Percentiles rank a stretch among this genome's conserved stretches.
Evolutionary conservation across 2,329 filamentous ascomycete genomes (phyloP).

Genomic region (Geosmithia putterillii): DNA sequence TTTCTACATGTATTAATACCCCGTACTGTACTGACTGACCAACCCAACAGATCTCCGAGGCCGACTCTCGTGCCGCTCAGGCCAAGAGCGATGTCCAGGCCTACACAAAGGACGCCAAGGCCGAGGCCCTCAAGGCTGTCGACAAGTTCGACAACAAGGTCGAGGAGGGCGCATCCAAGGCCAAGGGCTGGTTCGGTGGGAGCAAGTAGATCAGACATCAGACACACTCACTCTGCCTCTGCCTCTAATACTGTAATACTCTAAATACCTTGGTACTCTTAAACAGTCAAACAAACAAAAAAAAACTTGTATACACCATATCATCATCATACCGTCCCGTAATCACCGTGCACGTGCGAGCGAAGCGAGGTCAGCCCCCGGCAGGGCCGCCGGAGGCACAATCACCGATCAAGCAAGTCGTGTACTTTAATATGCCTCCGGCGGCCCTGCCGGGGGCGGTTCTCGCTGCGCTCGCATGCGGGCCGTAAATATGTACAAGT

Average conservation of each 20-base stretch:
- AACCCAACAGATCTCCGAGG: slow-evolving; percentile 28
- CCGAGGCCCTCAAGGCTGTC: slow-evolving; percentile 57
- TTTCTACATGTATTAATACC: slow-evolving; percentile 2
- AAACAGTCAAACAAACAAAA: too few species aligned
- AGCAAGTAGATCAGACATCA: slow-evolving; percentile 16
- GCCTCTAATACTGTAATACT: background rate
- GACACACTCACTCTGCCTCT: background rate
- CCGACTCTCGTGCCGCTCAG: slow-evolving; percentile 48
- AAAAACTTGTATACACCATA: too few species aligned
- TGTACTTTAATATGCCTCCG: too few species aligned
- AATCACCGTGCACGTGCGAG: too few species aligned
- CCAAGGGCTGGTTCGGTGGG: slow-evolving; percentile 83
- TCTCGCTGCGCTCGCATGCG: too few species aligned
- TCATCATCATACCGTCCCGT: too few species aligned
- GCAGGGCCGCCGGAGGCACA: too few species aligned
- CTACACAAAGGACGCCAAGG: slow-evolving; percentile 49
- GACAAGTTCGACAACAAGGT: slow-evolving; percentile 77
- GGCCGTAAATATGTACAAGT: too few species aligned
- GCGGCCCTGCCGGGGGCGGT: too few species aligned
- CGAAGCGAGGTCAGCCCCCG: too few species aligned
- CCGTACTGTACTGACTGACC: background rate
- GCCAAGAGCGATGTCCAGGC: slow-evolving; percentile 49
- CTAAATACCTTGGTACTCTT: background rate
- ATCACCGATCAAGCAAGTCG: too few species aligned
- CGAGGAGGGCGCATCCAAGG: slow-evolving; percentile 64